phyloP scores from a whole-genome alignment of 2,329 filamentous ascomycete species.

The Geoglossum cookeanum region DNA sequence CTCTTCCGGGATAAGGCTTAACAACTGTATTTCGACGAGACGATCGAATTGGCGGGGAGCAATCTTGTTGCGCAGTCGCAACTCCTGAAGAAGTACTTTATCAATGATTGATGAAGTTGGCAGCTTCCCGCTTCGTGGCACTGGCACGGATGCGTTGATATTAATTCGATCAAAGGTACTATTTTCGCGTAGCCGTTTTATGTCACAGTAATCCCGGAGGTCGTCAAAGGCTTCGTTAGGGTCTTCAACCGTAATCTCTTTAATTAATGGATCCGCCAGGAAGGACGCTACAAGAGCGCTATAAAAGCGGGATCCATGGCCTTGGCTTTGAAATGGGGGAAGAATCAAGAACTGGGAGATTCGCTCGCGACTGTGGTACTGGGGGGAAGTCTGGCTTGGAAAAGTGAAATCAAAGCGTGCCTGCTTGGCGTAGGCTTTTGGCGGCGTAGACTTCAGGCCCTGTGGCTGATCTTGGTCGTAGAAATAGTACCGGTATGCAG shows the following conservation, averaged over 20 bases:
- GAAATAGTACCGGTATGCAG: conserved; percentile 70
- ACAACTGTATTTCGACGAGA: conserved; percentile 56
- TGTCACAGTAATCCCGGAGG: conserved; percentile 55
- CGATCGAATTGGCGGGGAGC: conserved; percentile 57
- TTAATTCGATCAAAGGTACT: conserved; percentile 37
- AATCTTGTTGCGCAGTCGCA: conserved; percentile 50
- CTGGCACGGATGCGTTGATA: conserved; percentile 35
- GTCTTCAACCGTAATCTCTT: conserved; percentile 84
- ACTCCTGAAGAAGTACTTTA: conserved; percentile 30
- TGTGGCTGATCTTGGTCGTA: conserved; percentile 28
- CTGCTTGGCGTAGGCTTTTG: conserved; percentile 20
- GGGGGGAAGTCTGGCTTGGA: conserved; percentile 24
- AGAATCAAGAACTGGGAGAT: conserved; percentile 90
- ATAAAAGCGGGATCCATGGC: conserved; percentile 67
- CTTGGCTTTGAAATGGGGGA: conserved; percentile 65
- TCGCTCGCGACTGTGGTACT: conserved; percentile 57
- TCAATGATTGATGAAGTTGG: conserved; percentile 41
- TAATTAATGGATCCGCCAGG: conserved; percentile 44
- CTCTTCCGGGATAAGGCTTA: conserved; percentile 33
- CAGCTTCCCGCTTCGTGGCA: conserved; percentile 12
- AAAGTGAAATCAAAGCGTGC: conserved; percentile 22
- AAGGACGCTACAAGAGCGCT: conserved; percentile 55
- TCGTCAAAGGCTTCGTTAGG: conserved; percentile 76
- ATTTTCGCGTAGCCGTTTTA: conserved; percentile 40
- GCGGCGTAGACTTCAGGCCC: conserved; percentile 23